Evolutionary conservation across 2,329 filamentous ascomycete genomes (phyloP).

Genomic region (Fusarium haematococcum): DNA sequence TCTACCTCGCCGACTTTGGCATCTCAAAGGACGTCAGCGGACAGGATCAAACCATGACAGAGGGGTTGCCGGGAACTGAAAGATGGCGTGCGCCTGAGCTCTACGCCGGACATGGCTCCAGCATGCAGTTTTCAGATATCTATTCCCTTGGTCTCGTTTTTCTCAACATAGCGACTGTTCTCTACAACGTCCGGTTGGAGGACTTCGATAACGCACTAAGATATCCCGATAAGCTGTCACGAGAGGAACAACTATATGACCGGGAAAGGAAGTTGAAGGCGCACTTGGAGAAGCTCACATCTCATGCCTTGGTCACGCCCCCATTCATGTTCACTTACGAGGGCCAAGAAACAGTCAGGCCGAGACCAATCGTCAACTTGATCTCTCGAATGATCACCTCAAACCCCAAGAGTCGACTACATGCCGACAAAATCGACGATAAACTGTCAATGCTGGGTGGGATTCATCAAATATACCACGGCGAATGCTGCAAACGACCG

Average conservation of each 20-base stretch:
- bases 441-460: conserved; percentile 59
- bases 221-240: conserved; percentile 42
- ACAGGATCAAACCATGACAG: conserved; percentile 58
- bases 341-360: conserved; percentile 53
- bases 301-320: conserved; percentile 49
- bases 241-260: conserved; percentile 48
- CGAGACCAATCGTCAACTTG: conserved; percentile 55
- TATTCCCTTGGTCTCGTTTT: conserved; percentile 62
- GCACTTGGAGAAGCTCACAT: conserved; percentile 50
- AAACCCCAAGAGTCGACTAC: conserved; percentile 48
- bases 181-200: conserved; percentile 54
- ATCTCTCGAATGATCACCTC: conserved; percentile 51
- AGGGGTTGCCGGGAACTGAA: conserved; percentile 54
- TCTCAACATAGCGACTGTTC: conserved; percentile 57
- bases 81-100: conserved; percentile 62
- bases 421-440: conserved; percentile 53
- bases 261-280: conserved; percentile 51
- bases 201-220: conserved; percentile 55
- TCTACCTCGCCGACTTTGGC: conserved; percentile 63
- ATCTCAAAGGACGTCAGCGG: conserved; percentile 60
- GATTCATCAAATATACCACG: conserved; percentile 61
- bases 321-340: conserved; percentile 53
- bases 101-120: conserved; percentile 50
- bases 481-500: conserved; percentile 57
- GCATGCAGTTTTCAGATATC: conserved; percentile 61